phyloP scores from a whole-genome alignment of 1,139 yeast species.

The Pichia sp. region DNA sequence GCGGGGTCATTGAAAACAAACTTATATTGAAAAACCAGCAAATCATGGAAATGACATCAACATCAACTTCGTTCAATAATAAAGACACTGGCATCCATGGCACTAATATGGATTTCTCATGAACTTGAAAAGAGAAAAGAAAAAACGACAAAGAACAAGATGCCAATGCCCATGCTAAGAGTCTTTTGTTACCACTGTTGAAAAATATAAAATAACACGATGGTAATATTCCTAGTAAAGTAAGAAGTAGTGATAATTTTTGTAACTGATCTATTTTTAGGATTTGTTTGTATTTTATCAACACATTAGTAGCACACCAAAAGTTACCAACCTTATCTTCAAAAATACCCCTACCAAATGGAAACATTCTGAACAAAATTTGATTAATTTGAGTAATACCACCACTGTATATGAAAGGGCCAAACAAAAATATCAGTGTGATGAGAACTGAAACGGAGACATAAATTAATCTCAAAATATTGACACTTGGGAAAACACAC shows the following conservation, averaged over 20 bases:
- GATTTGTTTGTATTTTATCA: conserved; percentile 57
- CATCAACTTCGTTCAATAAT: conserved; percentile 50
- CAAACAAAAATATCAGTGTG: conserved; percentile 44
- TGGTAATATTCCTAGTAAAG: conserved; percentile 63
- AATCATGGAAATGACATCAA: conserved; percentile 57
- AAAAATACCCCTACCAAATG: conserved; percentile 89
- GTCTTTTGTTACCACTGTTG: conserved; percentile 37
- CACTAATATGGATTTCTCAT: conserved; percentile 81
- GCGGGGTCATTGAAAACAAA: conserved; percentile 80
- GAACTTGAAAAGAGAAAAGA: conserved; percentile 90
- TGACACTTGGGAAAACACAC: conserved; percentile 29
- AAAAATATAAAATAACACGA: conserved; percentile 44
- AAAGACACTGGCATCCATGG: conserved; percentile 83
- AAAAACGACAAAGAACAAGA: conserved; percentile 84
- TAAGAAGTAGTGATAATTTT: conserved; percentile 50
- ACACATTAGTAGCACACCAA: conserved; percentile 85
- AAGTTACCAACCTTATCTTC: conserved; percentile 97
- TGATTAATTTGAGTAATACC: conserved; percentile 21
- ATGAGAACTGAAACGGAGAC: conserved; percentile 57
- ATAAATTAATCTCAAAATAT: conserved; percentile 42
- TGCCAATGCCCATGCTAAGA: conserved; percentile 67
- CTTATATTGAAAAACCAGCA: conserved; percentile 87
- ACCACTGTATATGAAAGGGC: conserved; percentile 52
- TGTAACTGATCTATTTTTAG: conserved; percentile 57
- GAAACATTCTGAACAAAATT: conserved; percentile 63